These are phyloP conservation scores for Yamadazyma atmosphaerica DNA, from an alignment of 1,139 yeast species.

Conservation along the genomic window DNA sequence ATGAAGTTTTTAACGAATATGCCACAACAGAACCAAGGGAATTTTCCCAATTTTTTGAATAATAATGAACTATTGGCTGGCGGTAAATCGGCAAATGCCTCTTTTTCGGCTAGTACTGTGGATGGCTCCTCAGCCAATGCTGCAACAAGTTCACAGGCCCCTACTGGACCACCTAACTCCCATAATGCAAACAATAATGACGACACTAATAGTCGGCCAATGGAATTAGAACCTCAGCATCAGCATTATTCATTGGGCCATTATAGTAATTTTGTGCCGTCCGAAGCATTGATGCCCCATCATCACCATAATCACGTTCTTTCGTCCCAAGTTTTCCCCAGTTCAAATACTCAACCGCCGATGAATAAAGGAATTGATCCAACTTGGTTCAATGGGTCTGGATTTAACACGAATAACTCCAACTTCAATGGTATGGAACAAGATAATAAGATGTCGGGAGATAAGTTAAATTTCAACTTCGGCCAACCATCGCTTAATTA, in stretches of 20 bases:
- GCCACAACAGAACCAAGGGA: slow-evolving; percentile 12
- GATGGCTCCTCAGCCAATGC: slow-evolving; percentile 6
- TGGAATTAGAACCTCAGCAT: slow-evolving; percentile 2
- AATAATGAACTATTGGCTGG: slow-evolving; percentile 25
- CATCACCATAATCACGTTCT: slow-evolving; percentile 15
- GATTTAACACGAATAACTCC: neutral
- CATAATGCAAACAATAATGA: neutral
- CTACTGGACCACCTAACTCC: too few relatives aligned
- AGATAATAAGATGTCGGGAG: neutral
- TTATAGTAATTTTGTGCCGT: slow-evolving; percentile 9
- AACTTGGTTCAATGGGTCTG: slow-evolving; percentile 6
- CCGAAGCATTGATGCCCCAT: slow-evolving; percentile 11
- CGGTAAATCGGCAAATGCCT: too few relatives aligned
- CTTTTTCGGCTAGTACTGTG: too few relatives aligned
- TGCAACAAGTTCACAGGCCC: neutral
- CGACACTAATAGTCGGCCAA: neutral
- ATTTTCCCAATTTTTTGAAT: slow-evolving; percentile 23
- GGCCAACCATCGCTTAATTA: slow-evolving; percentile 4
- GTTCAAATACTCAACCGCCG: slow-evolving; percentile 10
- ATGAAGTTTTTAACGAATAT: neutral
- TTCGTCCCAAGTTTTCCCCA: slow-evolving; percentile 11
- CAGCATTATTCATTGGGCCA: slow-evolving; percentile 4
- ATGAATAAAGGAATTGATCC: slow-evolving; percentile 10
- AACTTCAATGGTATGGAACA: neutral
- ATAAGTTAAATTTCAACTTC: neutral